Evolutionary conservation across 2,329 filamentous ascomycete genomes (phyloP), one percentile per base, ranked within the genome.

Genomic region (Aspergillus tubingensis): DNA sequence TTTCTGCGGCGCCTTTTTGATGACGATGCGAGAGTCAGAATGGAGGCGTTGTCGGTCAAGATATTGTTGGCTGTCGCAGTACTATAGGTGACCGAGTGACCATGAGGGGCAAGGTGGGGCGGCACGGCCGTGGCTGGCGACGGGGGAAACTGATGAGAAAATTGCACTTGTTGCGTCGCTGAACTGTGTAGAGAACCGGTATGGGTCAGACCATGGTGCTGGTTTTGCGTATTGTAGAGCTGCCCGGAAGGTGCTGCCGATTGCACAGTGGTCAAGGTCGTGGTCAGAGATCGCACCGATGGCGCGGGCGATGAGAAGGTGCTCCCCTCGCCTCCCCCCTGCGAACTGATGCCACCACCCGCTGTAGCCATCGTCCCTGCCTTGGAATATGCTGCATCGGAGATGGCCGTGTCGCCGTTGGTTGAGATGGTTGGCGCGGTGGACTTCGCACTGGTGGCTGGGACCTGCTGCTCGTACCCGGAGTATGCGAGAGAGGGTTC

Each of bases 351-450:
- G 8, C 86, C 89, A 52, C 87, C 88, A 27, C 85, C 88, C 2
- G 84, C 80, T 6, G 77, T 80, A 36, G 86, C 85, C 70, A 83
- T 88, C 11, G 92, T 97, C 17, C 91, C 92, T 17, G 91, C 86
- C 68, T 95, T 91, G 30, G 92, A 96, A 44, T 90, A 87, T 13
- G 90, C 89, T 10, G 85, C 85, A 67, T 92, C 86, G 1, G 91
- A 96, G 62, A 87, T 84, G 8, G 89, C 82, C 1, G 88, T 88
- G 65, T 94, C 91, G 47, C 87, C 86, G 64, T 93, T 92, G 13
- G 92, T 96, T n/a, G 90, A 92, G 4, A 92, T 82, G 0, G 92
- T 96, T 2, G 89, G 89, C 4, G 91, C 89, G 57, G 87, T 84
- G 21, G 91, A 96, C 72, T 89, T 88, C 62, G 86, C 87, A 60